Evolutionary conservation across 2,329 filamentous ascomycete species (phyloP), one percentile per base, ranked within the genome.

Genomic region (Arthrocladium fulminans): DNA sequence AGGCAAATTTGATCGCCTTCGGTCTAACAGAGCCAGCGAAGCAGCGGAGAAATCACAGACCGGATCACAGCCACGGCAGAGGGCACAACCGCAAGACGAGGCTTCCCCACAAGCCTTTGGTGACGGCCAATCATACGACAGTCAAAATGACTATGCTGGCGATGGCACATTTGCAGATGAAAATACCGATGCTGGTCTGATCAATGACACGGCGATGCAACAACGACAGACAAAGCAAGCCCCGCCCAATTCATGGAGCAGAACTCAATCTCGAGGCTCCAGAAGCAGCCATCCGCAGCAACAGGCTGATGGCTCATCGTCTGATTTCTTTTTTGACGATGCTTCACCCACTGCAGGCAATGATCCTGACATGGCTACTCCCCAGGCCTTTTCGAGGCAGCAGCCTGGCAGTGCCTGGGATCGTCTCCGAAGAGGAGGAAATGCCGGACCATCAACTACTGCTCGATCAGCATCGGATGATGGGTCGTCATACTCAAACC

Each of bases 291-390:
- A 7, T 19, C 5, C 20, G 15, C 23, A 48, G 25, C 10, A n/a
- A 23, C 20, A 45, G 9, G 20, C 20, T 22, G 32, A 30, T 15
- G 15, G 19, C 7, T 24, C 29, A 7, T 34, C 39, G n/a, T 51
- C 48, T 4, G 44, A 48, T 25, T 54, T 57, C 41, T 51, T 54
- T 38, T 49, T 52, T 40, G 56, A 58, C 41, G 56, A 58, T 30
- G 56, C 56, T 13, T 58, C 56, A 1, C 56, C 56, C 5, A 54
- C 51, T 2, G 53, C 53, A 9, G 54, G 53, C 8, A 54, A 55
- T 29, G 53, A 48, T 22, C 40, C 52, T 9, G 45, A 52, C 25
- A 53, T 49, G 45, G 27, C 5, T 15, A 48, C 30, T n/a, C 27
- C 47, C 15, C 20, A 32, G 6, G 8, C 22, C 3, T 13, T 22